Percentiles rank a stretch among this genome's conserved stretches.
phyloP scores from a whole-genome alignment of 352 stramenopile genomes.

The Elongisporangium anandrum region DNA sequence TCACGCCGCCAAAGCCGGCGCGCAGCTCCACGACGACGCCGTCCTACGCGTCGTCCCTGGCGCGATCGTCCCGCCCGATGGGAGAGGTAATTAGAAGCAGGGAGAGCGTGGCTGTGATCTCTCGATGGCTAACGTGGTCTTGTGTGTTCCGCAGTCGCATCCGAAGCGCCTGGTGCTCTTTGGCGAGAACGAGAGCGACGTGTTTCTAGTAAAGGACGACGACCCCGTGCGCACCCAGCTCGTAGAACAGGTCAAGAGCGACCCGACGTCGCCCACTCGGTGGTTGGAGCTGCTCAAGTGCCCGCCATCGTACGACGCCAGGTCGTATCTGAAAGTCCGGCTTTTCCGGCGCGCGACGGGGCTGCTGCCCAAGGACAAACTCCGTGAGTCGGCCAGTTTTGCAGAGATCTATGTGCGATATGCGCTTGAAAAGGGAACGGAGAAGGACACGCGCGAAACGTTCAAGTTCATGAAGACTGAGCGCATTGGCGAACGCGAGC shows the following conservation, averaged over 20 bases:
- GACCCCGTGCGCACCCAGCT: slow-evolving; percentile 34
- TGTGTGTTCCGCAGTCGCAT: slow-evolving; percentile 8
- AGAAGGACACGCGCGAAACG: slow-evolving; percentile 36
- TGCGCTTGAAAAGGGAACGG: slow-evolving; percentile 35
- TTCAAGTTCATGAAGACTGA: slow-evolving; percentile 62
- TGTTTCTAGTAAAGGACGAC: slow-evolving; percentile 54
- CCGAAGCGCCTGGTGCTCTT: slow-evolving; percentile 37
- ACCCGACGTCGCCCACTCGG: slow-evolving; percentile 30
- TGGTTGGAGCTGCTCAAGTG: slow-evolving; percentile 58
- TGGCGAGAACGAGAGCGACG: slow-evolving; percentile 50
- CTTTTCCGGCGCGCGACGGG: slow-evolving; percentile 38
- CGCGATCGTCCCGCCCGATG: slow-evolving; percentile 8
- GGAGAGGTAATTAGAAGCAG: slow-evolving; percentile 5
- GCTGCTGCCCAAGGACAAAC: slow-evolving; percentile 20
- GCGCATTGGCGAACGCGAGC: slow-evolving; percentile 39
- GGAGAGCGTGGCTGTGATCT: not conserved
- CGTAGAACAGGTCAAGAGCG: slow-evolving; percentile 42
- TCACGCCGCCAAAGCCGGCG: slow-evolving; percentile 12
- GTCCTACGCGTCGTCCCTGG: slow-evolving; percentile 12
- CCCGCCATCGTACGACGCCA: slow-evolving; percentile 34
- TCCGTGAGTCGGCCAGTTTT: slow-evolving; percentile 27
- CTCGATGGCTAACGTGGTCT: not conserved
- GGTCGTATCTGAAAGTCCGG: slow-evolving; percentile 33
- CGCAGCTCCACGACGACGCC: slow-evolving; percentile 12
- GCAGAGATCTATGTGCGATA: slow-evolving; percentile 62